Base-by-base conservation (phyloP, 192 early-diverging fungal genomes). In the Radiomyces spectabilis region DNA sequence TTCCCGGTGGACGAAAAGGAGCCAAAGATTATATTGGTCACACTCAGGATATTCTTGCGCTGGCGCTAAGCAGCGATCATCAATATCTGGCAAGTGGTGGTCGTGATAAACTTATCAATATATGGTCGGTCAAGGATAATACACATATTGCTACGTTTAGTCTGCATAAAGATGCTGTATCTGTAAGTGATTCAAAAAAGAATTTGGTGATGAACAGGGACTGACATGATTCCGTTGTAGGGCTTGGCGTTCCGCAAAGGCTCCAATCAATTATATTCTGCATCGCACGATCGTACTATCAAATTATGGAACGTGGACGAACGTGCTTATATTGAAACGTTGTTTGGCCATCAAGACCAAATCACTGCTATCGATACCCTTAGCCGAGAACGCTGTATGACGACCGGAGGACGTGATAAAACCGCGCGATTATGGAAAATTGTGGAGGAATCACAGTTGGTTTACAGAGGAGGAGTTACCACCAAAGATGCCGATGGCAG, bases 281-380 rank as follows among this genome's bases (percentile, higher is more conserved):
- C 82, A 51, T 91, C 91, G 5, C 70, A 73, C 19, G 97, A 99
- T 61, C 88, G 97, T 44, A 91, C 92, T 35, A 82, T 99, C 63
- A 99, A 99, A 65, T 46, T 98, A 29, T 99, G 95, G 95, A 94
- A 99, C 65, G 77, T 92, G 13, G 91, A 91, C 59, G 91, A 93
- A 58, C 60, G 86, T 53, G 68, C 79, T 12, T 99, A 98, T 70
- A 83, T 99, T 57, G 95, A 98, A 57, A 98, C 95, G 26, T 60
- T 98, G 10, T 98, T 95, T 79, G 97, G 97, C 25, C 97, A 99
- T 64, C 97, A 97, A 69, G 97, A 99, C 68, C 66, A 73, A 29
- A 86, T 96, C 48, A 79, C 84, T 0, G 58, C 67, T n/a, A 81
- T 99, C 2, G 89, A 87, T 63, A 80, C 87, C 24, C 66, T 98